Evolutionary conservation across 441 rosid genomes (phyloP), one percentile per base, ranked within the genome.

Genomic region (Jatropha multifida): DNA sequence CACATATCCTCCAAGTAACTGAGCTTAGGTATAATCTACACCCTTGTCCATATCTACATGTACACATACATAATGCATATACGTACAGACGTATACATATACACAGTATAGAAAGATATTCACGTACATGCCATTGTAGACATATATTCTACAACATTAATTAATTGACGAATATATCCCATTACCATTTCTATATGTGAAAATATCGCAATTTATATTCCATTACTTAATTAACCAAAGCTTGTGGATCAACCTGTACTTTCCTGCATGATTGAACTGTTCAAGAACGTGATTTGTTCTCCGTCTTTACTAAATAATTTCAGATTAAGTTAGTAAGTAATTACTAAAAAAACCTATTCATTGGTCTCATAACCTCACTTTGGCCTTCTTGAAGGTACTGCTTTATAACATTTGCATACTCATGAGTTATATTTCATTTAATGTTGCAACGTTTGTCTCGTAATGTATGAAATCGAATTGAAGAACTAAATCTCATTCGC

Each of bases 221-320:
- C 23, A 41, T 55, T n/a, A 52, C 2, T 63, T 13, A 37, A 37
- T 12, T 63, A 74, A 38, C 74, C 67, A 69, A 65, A 76, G 70
- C 74, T 40, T 41, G 27, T 60, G 37, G 23, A 27, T 12, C 38
- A 9, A 60, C 3, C 65, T 20, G 77, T 72, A 59, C 65, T 62
- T 14, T 26, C 37, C 75, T n/a, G 73, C 73, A 44, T 73, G 80
- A 72, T 72, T 42, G 1, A 54, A 75, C 80, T 72, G 82, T 83
- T 76, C 41, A 76, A 41, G 74, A 69, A 76, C 78, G 46, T 71
- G 79, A 64, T 44, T 81, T 83, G 86, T 80, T 83, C 82, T 78
- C 86, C 82, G 60, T 61, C 26, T 14, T 82, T 38, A 38, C 15
- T 65, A 41, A 76, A 71, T n/a, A 59, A 27, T 65, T 58, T 8